phyloP scores from a whole-genome alignment of 768 basidiomycete species.

The Tephrocybe sp. region DNA sequence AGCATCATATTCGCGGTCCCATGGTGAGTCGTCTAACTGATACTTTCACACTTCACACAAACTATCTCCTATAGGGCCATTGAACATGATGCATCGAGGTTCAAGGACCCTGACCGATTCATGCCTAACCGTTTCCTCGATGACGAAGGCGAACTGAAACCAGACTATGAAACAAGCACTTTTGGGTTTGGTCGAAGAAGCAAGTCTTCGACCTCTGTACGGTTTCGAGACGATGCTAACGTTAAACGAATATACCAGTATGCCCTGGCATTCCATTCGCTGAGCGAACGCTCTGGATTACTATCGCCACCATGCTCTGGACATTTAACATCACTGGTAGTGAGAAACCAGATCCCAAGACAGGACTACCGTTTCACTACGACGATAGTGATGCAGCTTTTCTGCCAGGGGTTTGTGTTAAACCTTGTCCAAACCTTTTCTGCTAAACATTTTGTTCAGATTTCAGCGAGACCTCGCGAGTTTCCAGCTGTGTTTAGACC shows the following conservation, averaged over 20 bases:
- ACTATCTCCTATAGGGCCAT: not conserved
- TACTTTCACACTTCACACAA: not conserved
- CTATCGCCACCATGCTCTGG: not conserved
- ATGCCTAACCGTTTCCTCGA: not conserved
- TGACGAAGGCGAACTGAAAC: not conserved
- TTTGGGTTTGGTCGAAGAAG: not conserved
- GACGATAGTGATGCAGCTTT: not conserved
- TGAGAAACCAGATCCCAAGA: not conserved
- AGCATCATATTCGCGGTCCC: not conserved
- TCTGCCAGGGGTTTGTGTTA: not conserved
- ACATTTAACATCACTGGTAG: not conserved
- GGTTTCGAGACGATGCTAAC: too few relatives aligned
- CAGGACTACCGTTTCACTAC: not conserved
- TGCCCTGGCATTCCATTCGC: not conserved
- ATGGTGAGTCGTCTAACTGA: not conserved
- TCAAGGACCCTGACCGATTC: not conserved
- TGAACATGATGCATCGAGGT: not conserved
- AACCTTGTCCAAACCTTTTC: not conserved
- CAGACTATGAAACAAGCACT: not conserved
- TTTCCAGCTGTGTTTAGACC: not conserved
- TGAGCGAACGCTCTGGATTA: not conserved
- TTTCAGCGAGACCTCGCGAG: not conserved
- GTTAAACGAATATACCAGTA: not conserved
- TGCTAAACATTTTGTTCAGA: not conserved
- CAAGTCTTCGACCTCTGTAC: not conserved